Conservation (phyloP, 345 rosid species). For the Eutrema yunnanense region DNA sequence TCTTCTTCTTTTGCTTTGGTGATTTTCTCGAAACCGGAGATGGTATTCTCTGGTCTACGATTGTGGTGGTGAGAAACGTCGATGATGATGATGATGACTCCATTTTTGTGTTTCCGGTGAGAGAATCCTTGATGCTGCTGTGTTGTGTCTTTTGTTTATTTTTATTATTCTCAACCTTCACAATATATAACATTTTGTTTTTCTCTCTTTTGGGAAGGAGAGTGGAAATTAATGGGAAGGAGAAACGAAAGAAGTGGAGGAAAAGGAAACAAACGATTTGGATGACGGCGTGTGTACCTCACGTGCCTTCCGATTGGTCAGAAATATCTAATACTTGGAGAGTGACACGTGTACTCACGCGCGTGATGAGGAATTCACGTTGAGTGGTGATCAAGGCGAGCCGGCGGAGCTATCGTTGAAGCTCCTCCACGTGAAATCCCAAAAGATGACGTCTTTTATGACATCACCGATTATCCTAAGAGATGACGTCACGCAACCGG, state of each 20-base stretch:
- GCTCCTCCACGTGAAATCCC: slow-evolving; percentile 18
- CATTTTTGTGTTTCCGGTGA: slow-evolving; percentile 1
- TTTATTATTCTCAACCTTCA: not conserved
- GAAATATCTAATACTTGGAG: not conserved
- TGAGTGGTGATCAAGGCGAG: slow-evolving; percentile 16
- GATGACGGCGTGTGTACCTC: slow-evolving; percentile 13
- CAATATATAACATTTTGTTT: not conserved
- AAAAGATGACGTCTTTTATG: not conserved
- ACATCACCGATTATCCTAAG: not conserved
- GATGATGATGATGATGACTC: slow-evolving; percentile 23
- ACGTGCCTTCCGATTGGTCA: not conserved
- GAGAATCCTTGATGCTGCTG: not conserved
- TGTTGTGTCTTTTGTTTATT: not conserved
- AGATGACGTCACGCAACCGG: not conserved
- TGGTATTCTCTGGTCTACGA: slow-evolving; percentile 2
- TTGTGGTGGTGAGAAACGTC: slow-evolving; percentile 13
- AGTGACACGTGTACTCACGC: not conserved
- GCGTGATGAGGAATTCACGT: not conserved
- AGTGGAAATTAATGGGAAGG: slow-evolving; percentile 22
- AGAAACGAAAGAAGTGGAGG: not conserved
- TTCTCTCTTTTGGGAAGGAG: slow-evolving; percentile 6
- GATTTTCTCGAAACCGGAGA: slow-evolving; percentile 3
- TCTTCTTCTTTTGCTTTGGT: slow-evolving; percentile 24
- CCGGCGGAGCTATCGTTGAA: slow-evolving; percentile 7
- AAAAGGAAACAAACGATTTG: not conserved